phyloP scores from a whole-genome alignment of 176 grass and related monocot genomes.

The Bothriochloa decipiens region DNA sequence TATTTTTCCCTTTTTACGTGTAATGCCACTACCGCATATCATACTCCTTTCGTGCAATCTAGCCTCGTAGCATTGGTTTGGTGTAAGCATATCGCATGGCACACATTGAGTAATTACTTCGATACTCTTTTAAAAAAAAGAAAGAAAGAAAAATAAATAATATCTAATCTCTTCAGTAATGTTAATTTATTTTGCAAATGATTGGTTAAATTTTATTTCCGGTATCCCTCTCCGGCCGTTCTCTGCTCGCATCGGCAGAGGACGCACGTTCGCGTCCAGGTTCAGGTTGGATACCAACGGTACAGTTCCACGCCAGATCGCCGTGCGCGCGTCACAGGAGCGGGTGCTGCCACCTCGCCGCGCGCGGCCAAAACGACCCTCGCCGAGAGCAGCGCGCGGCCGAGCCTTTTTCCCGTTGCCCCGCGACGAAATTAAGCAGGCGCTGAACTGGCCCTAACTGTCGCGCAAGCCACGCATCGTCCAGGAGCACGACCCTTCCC shows the following conservation, averaged over 20 bases:
- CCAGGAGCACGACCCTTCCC: background rate
- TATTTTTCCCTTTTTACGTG: no score
- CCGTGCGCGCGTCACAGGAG: background rate
- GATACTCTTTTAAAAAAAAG: background rate
- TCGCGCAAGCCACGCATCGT: conserved; percentile 37
- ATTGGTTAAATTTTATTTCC: background rate
- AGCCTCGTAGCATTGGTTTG: background rate
- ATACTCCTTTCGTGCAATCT: background rate
- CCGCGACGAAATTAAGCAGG: conserved; percentile 47
- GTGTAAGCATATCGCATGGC: background rate
- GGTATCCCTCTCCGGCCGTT: conserved; percentile 1
- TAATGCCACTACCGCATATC: background rate
- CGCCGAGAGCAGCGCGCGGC: conserved; percentile 42
- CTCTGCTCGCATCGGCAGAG: conserved; percentile 28
- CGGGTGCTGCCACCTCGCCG: background rate
- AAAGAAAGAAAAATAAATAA: no score
- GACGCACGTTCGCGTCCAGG: background rate
- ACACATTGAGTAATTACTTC: background rate
- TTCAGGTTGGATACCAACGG: background rate
- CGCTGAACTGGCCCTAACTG: conserved; percentile 46
- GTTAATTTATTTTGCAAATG: background rate
- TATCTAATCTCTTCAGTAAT: background rate
- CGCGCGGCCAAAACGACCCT: conserved; percentile 25
- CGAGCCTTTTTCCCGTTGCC: conserved; percentile 27
- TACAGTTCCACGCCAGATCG: conserved; percentile 2